Evolutionary conservation across 306 rosid species (phyloP), one percentile per base, ranked within the genome.

Genomic region (Purshia tridentata): DNA sequence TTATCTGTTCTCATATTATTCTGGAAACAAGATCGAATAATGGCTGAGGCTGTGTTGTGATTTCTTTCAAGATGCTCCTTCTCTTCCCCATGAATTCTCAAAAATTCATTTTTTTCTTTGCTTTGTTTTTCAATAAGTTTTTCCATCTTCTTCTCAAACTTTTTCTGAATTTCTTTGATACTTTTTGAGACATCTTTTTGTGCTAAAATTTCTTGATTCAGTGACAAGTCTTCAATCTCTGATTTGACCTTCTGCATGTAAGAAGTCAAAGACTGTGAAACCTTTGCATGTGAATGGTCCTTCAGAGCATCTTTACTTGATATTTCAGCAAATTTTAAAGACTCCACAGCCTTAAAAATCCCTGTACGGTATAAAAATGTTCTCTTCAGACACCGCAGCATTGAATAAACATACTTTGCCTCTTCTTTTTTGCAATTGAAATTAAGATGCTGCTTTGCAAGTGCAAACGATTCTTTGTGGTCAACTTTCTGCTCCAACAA

Each of bases 381-480:
- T 76, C 58, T 84, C 86, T 84, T 92, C 41, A 92, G 84, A 78
- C 96, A 92, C 56, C 90, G 81, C 76, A 92, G 45, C 86, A 73
- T 76, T 39, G 92, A 90, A 83, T 80, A 84, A 55, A 83, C 74
- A 56, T 58, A 84, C 19, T 90, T 86, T 42, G 73, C 87, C 80
- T 90, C 97, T 39, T 76, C 84, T 77, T 77, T 90, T 72, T 77
- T 84, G 82, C 97, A 92, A 65, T 52, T 74, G 70, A 90, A 90
- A 54, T 87, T 81, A 64, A 92, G 81, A 82, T 83, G 62, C 72
- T 83, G 76, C 72, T 77, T 91, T n/a, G 96, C 95, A 59, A 84
- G 91, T 50, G 54, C 77, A 74, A 88, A 60, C 3, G 92, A 90
- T 77, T 69, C 78, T 61, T 74, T 84, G 82, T 81, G 90, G 77